phyloP scores from a whole-genome alignment of 1,284 basidiomycete genomes.

The Apiotrichum domesticum region DNA sequence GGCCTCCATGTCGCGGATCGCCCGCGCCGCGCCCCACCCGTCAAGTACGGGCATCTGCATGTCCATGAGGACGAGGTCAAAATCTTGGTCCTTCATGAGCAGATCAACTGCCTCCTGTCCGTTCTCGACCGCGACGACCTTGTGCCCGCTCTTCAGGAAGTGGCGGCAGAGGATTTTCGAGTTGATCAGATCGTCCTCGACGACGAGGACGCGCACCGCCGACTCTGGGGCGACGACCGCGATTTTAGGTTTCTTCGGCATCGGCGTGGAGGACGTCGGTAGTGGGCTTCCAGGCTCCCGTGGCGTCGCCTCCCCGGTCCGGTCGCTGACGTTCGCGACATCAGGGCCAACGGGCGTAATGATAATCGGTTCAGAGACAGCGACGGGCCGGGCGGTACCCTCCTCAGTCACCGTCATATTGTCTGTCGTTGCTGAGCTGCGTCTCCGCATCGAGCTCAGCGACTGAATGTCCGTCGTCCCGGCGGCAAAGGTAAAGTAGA shows the following conservation, averaged over 20 bases:
- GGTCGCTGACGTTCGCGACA: neutral
- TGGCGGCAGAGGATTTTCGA: conserved; percentile 66
- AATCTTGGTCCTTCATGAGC: conserved; percentile 55
- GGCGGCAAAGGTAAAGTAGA: conserved; percentile 49
- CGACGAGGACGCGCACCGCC: conserved; percentile 59
- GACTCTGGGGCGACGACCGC: conserved; percentile 7
- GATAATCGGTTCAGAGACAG: neutral
- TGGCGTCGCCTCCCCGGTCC: neutral
- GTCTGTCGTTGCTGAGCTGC: too few species aligned
- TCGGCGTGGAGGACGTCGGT: neutral
- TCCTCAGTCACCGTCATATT: too few species aligned
- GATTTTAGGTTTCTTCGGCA: conserved; percentile 1
- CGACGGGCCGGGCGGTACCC: too few species aligned
- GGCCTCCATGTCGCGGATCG: conserved; percentile 60
- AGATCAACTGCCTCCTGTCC: conserved; percentile 69
- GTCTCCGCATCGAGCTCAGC: too few species aligned
- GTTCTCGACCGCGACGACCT: conserved; percentile 62
- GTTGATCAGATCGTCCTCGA: conserved; percentile 71
- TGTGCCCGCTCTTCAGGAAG: conserved; percentile 62
- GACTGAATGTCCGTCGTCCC: conserved; percentile 2
- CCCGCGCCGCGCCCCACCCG: conserved; percentile 64
- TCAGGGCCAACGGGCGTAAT: neutral
- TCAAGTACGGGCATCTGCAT: conserved; percentile 84
- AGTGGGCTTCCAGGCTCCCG: neutral
- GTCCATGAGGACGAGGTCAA: conserved; percentile 76